Evolutionary conservation across 257 asterid species (phyloP).

Genomic region (Solanum medicagineum): DNA sequence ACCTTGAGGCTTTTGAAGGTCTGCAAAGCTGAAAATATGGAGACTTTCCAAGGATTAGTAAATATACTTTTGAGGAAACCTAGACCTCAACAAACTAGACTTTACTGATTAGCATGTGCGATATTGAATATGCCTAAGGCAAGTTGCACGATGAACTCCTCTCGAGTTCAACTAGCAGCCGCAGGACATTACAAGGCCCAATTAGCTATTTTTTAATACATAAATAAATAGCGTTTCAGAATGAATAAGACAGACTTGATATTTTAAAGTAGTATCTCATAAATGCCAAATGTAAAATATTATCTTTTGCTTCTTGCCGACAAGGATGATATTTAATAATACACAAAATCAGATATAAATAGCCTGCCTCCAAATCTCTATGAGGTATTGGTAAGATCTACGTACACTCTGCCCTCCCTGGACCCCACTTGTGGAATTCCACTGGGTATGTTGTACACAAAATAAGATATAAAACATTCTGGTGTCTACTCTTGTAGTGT

Average conservation of each 20-base stretch:
- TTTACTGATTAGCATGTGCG: background rate
- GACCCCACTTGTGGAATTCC: no score
- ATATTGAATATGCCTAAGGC: background rate
- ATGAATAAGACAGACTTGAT: background rate
- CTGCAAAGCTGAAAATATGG: constrained; percentile 61
- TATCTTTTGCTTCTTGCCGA: background rate
- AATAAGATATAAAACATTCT: background rate
- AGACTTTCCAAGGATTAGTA: background rate
- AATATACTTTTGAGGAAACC: background rate
- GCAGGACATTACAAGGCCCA: background rate
- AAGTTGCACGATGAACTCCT: background rate
- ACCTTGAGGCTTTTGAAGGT: constrained; percentile 92
- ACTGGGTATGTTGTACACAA: background rate
- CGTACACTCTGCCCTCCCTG: no score
- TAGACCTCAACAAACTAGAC: background rate
- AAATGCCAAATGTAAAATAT: background rate
- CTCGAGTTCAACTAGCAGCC: background rate
- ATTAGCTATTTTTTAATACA: background rate
- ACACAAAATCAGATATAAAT: background rate
- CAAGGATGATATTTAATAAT: background rate
- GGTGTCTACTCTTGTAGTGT: background rate
- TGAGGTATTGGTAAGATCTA: no score
- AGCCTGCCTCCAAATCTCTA: no score
- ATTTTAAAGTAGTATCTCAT: background rate
- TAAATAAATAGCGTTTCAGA: background rate